These are phyloP conservation scores for Hemileccinum impolitum DNA, from an alignment of 768 basidiomycete genomes.

Conservation along the genomic window DNA sequence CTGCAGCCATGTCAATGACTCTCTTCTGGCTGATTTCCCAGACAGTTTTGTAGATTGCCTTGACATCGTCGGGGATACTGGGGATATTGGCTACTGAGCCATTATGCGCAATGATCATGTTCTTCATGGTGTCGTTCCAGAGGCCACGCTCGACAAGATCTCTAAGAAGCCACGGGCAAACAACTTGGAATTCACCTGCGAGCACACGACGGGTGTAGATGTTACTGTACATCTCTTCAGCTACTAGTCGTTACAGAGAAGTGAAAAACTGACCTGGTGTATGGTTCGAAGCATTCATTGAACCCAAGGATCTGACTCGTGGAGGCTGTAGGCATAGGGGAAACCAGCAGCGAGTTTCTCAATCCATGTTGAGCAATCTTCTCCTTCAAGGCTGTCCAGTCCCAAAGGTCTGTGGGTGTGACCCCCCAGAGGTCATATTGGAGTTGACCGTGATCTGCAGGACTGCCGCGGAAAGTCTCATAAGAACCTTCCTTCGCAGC, in stretches of 20 bases:
- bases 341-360: constrained; percentile 84
- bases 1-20: constrained; percentile 96
- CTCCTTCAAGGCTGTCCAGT: constrained; percentile 85
- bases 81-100: constrained; percentile 88
- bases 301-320: constrained; percentile 97
- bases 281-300: constrained; percentile 99
- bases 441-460: constrained; percentile 82
- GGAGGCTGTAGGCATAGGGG: constrained; percentile 99
- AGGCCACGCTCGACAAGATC: constrained; percentile 93
- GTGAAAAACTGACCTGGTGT: constrained; percentile 67
- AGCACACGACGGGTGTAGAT: constrained; percentile 98
- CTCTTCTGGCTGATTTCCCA: constrained; percentile 99
- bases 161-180: constrained; percentile 98
- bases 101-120: constrained; percentile 96
- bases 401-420: constrained; percentile 88
- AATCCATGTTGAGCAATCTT: constrained; percentile 80
- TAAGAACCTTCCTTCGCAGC: constrained; percentile 79
- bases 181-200: constrained; percentile 99
- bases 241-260: not conserved
- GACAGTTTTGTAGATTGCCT: constrained; percentile 99
- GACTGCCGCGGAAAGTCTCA: constrained; percentile 86
- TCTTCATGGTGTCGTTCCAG: constrained; percentile 99
- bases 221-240: constrained; percentile 55
- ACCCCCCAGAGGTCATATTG: constrained; percentile 97
- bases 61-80: constrained; percentile 83